Percentiles rank a stretch among this genome's conserved stretches.
phyloP scores from a whole-genome alignment of 2,329 filamentous ascomycete species.

The Fusarium citri region DNA sequence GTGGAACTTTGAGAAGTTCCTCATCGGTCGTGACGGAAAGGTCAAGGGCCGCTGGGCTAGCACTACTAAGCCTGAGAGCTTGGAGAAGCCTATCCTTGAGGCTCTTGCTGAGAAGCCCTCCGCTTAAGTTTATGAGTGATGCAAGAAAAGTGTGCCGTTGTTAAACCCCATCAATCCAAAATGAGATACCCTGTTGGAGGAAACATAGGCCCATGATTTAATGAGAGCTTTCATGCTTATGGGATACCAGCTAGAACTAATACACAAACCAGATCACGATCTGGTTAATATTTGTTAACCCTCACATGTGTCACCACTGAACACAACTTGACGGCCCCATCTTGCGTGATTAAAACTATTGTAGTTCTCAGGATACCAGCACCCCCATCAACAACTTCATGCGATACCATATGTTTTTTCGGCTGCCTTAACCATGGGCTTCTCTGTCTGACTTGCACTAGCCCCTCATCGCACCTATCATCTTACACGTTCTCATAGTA shows the following conservation, averaged over 20 bases:
- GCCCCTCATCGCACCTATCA: neutral
- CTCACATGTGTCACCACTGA: neutral
- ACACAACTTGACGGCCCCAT: neutral
- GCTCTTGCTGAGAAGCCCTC: slow-evolving; percentile 63
- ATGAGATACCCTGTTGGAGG: slow-evolving; percentile 37
- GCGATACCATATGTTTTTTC: neutral
- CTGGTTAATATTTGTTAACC: neutral
- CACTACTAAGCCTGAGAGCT: slow-evolving; percentile 83
- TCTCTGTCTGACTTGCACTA: neutral
- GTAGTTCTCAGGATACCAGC: neutral
- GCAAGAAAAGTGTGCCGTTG: neutral
- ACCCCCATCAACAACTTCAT: neutral
- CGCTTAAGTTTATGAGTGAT: slow-evolving; percentile 11
- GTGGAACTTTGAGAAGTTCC: slow-evolving; percentile 99
- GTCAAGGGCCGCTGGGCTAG: slow-evolving; percentile 90
- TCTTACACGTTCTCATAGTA: slow-evolving; percentile 51
- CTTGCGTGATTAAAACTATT: neutral
- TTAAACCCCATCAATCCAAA: slow-evolving; percentile 21
- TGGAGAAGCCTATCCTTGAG: slow-evolving; percentile 81
- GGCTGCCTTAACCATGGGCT: neutral
- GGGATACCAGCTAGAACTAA: slow-evolving; percentile 16
- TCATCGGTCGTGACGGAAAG: slow-evolving; percentile 85
- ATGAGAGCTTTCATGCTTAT: slow-evolving; percentile 16
- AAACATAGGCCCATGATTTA: slow-evolving; percentile 6
- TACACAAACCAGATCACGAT: neutral